These are phyloP conservation scores for Madurella mycetomatis DNA, from an alignment of 2,329 filamentous ascomycete genomes.

Conservation along the genomic window DNA sequence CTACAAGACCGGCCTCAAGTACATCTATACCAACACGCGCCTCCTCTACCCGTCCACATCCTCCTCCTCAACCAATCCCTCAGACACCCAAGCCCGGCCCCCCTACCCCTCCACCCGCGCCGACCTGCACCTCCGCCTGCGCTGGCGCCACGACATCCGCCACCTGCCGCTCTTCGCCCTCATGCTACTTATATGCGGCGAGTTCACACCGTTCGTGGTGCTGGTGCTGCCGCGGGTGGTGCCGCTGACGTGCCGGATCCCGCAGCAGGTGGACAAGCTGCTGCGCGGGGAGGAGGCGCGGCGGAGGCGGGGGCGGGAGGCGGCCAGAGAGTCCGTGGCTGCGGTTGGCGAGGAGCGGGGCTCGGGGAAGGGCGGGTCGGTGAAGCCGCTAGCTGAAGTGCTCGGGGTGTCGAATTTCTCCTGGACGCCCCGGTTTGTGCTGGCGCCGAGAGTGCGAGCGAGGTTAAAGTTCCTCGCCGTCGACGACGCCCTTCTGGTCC, in stretches of 20 bases:
- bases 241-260: slow-evolving; percentile 78
- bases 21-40: slow-evolving; percentile 64
- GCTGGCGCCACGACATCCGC: slow-evolving; percentile 67
- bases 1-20: slow-evolving; percentile 80
- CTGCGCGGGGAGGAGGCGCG: slow-evolving; percentile 49
- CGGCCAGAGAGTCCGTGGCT: slow-evolving; percentile 4
- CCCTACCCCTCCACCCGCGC: slow-evolving; percentile 51
- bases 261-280: slow-evolving; percentile 61
- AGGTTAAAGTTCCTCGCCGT: slow-evolving; percentile 59
- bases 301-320: slow-evolving; percentile 33
- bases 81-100: slow-evolving; percentile 32
- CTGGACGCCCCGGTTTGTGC: slow-evolving; percentile 42
- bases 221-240: slow-evolving; percentile 66
- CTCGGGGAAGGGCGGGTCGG: background rate
- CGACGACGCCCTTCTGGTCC: slow-evolving; percentile 66
- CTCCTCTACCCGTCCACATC: slow-evolving; percentile 36
- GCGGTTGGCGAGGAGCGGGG: background rate
- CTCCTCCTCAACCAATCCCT: slow-evolving; percentile 34
- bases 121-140: slow-evolving; percentile 64
- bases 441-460: slow-evolving; percentile 49
- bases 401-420: slow-evolving; percentile 34
- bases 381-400: slow-evolving; percentile 28
- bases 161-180: slow-evolving; percentile 75
- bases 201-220: slow-evolving; percentile 79
- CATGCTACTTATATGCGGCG: slow-evolving; percentile 72